Evolutionary conservation across 768 basidiomycete species (phyloP), one percentile per base, ranked within the genome.

Genomic region (Mycena indigotica): DNA sequence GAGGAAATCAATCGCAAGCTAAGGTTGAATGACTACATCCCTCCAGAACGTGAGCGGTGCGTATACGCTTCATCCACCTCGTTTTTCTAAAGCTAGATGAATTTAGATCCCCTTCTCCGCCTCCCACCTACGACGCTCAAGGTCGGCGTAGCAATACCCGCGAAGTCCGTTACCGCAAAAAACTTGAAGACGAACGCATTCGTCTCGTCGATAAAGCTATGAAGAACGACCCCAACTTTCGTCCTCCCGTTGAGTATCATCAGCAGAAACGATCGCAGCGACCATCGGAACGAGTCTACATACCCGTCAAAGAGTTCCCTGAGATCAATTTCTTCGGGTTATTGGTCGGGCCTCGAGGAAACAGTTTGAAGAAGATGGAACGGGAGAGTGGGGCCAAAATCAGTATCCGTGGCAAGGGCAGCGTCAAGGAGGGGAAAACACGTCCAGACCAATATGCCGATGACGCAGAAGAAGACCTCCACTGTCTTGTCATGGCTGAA

Each of bases 271-370:
- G 94, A 28, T 92, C 91, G 39, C 91, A 92, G 57, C 85, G 94
- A 46, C 95, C 96, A 15, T 91, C 91, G 29, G 97, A 99, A 58
- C 98, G 98, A 76, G 97, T 99, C 60, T 99, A 98, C 72, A 98
- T 99, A 59, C 97, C 97, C 38, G 95, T 98, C 71, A 98, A 99
- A 73, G 97, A 99, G 75, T 99, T 99, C 66, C 97, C 97, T 1
- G 96, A 98, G 76, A 98, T 99, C 80, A 99, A 99, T 72, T 99
- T 98, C 78, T 98, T 99, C 67, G 97, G 97, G 66, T 80, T 99
- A 60, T 84, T 99, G 59, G 96, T 99, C 62, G 97, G 97, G 35
- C 97, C 97, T 68, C 91, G 97, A 68, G 97, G 97, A 45, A 98
- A 99, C 72, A 95, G 95, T 77, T 77, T 98, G 82, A 99, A 99